phyloP scores from a whole-genome alignment of 331 rosid genomes.

The Dryas integrifolia region DNA sequence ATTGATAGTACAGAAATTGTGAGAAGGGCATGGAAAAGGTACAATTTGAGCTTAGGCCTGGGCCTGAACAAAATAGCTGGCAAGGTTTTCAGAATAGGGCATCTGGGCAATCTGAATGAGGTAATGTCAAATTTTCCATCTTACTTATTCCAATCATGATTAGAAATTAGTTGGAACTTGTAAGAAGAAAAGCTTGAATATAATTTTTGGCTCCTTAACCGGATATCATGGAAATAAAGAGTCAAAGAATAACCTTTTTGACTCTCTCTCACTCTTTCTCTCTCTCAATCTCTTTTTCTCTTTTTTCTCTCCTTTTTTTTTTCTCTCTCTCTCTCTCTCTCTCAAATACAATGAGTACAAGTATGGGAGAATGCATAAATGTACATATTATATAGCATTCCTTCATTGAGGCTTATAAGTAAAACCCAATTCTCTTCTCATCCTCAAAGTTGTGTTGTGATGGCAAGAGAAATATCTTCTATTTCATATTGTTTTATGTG shows the following conservation, averaged over 20 bases:
- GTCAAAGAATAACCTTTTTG: too few relatives aligned
- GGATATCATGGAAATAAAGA: not conserved
- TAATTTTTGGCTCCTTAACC: not conserved
- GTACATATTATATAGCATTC: not conserved
- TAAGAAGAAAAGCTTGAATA: not conserved
- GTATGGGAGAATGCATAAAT: not conserved
- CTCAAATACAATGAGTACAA: not conserved
- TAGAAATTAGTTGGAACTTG: not conserved
- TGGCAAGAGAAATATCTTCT: not conserved
- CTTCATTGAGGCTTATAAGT: not conserved
- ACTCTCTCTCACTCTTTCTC: too few relatives aligned
- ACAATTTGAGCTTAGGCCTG: conserved; percentile 91
- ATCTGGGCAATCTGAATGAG: conserved; percentile 92
- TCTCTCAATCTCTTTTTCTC: too few relatives aligned
- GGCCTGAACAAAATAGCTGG: conserved; percentile 97
- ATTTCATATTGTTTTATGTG: not conserved
- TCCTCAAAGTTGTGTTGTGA: not conserved
- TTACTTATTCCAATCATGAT: not conserved
- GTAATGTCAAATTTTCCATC: conserved; percentile 31
- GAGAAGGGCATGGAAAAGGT: conserved; percentile 87
- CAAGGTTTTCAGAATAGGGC: conserved; percentile 98
- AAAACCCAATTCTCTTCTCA: not conserved
- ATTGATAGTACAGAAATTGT: conserved; percentile 87
- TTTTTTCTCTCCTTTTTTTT: too few relatives aligned
- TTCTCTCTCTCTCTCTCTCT: not conserved